Evolutionary conservation across 2,329 filamentous ascomycete species (phyloP).

Genomic region (Trichoderma afroharzianum): DNA sequence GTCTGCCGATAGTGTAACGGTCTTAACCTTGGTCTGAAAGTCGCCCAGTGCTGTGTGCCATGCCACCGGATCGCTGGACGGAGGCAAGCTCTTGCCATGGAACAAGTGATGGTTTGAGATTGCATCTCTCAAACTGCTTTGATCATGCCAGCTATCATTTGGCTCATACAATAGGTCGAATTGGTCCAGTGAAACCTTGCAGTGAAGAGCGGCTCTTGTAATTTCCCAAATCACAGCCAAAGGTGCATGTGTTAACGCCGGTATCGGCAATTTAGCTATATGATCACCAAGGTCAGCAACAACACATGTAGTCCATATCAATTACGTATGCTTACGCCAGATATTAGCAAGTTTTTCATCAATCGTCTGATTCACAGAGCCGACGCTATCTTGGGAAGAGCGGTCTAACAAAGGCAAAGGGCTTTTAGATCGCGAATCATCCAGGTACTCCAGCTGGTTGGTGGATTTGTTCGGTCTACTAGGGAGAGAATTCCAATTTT

Average conservation of each 20-base stretch:
- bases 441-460: not conserved
- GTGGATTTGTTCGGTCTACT: not conserved
- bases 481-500: not conserved
- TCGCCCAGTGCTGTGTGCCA: constrained; percentile 44
- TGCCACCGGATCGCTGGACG: constrained; percentile 39
- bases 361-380: constrained; percentile 1
- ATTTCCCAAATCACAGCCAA: constrained; percentile 52
- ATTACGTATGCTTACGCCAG: constrained; percentile 37
- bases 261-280: constrained; percentile 37
- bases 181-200: constrained; percentile 38
- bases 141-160: constrained; percentile 40
- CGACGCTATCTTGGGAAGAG: not conserved
- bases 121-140: constrained; percentile 40
- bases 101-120: constrained; percentile 41
- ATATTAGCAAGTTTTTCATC: constrained; percentile 32
- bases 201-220: constrained; percentile 45
- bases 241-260: constrained; percentile 41
- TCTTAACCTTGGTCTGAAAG: constrained; percentile 34
- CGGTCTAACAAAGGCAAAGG: not conserved
- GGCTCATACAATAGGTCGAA: constrained; percentile 35
- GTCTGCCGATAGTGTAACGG: constrained; percentile 42
- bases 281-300: not conserved
- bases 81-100: constrained; percentile 44
- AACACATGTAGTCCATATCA: not conserved
- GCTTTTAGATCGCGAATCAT: not conserved